Percentiles rank a stretch among this genome's conserved stretches.
Conservation (phyloP, 352 stramenopile genomes). For the Blastocystis sp. region DNA sequence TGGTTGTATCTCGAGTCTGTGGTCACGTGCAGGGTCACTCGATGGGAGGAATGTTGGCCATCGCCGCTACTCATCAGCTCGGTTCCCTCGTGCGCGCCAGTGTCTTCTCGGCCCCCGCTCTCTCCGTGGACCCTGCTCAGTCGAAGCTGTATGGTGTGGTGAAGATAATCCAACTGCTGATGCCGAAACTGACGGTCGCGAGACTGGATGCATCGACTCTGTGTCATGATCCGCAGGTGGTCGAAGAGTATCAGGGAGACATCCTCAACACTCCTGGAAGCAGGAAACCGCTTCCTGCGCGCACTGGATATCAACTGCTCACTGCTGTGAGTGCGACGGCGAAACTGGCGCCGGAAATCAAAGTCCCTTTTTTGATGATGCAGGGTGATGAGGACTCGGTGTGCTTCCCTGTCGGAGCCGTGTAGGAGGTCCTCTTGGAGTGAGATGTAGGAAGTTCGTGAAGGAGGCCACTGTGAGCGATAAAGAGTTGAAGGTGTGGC, state of each 20-base stretch:
- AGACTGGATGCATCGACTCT: slow-evolving; percentile 39
- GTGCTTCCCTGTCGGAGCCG: background rate
- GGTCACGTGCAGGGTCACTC: slow-evolving; percentile 60
- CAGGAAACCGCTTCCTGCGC: slow-evolving; percentile 20
- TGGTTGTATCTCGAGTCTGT: slow-evolving; percentile 14
- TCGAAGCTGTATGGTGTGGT: background rate
- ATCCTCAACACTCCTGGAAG: slow-evolving; percentile 45
- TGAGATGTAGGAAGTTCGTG: slow-evolving; percentile 1
- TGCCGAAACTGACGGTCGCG: slow-evolving; percentile 58
- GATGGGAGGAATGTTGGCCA: slow-evolving; percentile 62
- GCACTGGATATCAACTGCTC: background rate
- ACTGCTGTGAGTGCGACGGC: background rate
- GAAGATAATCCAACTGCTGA: background rate
- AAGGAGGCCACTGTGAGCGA: background rate
- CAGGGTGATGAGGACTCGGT: background rate
- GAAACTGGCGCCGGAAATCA: background rate
- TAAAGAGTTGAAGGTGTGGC: slow-evolving; percentile 31
- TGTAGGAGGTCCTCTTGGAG: background rate
- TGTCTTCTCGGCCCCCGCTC: slow-evolving; percentile 56
- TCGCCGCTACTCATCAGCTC: slow-evolving; percentile 10
- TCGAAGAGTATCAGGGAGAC: slow-evolving; percentile 62
- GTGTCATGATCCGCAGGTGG: slow-evolving; percentile 33
- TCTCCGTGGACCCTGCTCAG: slow-evolving; percentile 24
- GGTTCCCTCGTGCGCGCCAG: slow-evolving; percentile 17
- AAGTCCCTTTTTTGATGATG: slow-evolving; percentile 20